phyloP scores from a whole-genome alignment of 805 yeast genomes.

The Yamadazyma endophytica region DNA sequence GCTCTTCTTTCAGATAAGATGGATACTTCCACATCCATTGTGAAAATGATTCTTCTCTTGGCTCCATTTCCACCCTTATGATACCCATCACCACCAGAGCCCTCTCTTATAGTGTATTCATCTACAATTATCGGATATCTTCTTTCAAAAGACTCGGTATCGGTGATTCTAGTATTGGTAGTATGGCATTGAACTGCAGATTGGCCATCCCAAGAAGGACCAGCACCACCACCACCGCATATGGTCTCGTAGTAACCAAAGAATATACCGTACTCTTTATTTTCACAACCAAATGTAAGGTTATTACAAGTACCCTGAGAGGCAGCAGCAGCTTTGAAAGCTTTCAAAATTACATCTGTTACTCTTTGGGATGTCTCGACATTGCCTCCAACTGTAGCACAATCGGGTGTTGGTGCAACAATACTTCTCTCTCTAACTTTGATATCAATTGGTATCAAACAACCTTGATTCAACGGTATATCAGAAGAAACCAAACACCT shows the following conservation, averaged over 20 bases:
- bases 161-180: conserved; percentile 16
- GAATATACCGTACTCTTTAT: conserved; percentile 10
- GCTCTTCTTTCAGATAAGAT: conserved; percentile 9
- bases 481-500: conserved; percentile 15
- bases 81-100: conserved; percentile 10
- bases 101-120: conserved; percentile 5
- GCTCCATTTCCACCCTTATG: conserved; percentile 11
- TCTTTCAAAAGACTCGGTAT: conserved; percentile 10
- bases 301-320: conserved; percentile 13
- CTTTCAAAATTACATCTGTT: conserved; percentile 15
- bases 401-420: conserved; percentile 15
- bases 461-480: conserved; percentile 20
- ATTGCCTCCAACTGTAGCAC: conserved; percentile 18
- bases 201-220: conserved; percentile 3
- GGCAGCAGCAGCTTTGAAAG: conserved; percentile 16
- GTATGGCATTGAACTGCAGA: conserved; percentile 44
- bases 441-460: conserved; percentile 16
- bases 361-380: conserved; percentile 17
- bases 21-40: conserved; percentile 6
- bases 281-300: conserved; percentile 5
- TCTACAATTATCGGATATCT: conserved; percentile 7
- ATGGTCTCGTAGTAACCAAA: conserved; percentile 3
- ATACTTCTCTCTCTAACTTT: conserved; percentile 11
- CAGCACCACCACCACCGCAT: conserved; percentile 8
- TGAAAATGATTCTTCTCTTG: conserved; percentile 8